phyloP scores from a whole-genome alignment of 2,329 filamentous ascomycete species.

The Tolypocladium nubicola region DNA sequence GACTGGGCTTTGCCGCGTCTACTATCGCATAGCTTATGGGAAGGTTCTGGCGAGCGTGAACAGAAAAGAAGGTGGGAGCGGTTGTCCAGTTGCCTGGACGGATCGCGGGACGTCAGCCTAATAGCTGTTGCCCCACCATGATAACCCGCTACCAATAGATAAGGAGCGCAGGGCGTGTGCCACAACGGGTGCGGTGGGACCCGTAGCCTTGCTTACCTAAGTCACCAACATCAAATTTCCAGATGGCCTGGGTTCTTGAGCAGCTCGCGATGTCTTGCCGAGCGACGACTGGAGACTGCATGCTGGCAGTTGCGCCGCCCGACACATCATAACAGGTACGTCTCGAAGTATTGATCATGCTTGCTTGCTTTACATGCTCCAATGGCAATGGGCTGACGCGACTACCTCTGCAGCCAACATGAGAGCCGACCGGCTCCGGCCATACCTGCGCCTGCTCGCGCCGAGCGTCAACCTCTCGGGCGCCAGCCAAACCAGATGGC shows the following conservation, averaged over 20 bases:
- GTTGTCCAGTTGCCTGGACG: neutral
- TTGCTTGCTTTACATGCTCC: neutral
- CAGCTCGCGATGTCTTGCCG: neutral
- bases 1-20: neutral
- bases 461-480: slow-evolving; percentile 19
- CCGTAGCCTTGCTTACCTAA: slow-evolving; percentile 23
- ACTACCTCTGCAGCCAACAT: neutral
- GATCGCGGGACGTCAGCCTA: neutral
- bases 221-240: slow-evolving; percentile 16
- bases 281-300: neutral
- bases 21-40: neutral
- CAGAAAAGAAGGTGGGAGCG: neutral
- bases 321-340: neutral
- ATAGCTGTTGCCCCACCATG: neutral
- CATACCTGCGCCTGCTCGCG: slow-evolving; percentile 19
- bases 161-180: neutral
- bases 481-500: slow-evolving; percentile 29
- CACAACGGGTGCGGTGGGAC: slow-evolving; percentile 3
- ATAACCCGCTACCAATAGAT: neutral
- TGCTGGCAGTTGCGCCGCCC: neutral
- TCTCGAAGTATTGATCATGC: no score
- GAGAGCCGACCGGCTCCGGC: slow-evolving; percentile 13
- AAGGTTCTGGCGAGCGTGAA: neutral
- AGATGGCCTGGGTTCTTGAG: neutral
- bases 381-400: neutral